These are phyloP conservation scores for Candida germanica DNA, from an alignment of 805 yeast species.

Conservation along the genomic window DNA sequence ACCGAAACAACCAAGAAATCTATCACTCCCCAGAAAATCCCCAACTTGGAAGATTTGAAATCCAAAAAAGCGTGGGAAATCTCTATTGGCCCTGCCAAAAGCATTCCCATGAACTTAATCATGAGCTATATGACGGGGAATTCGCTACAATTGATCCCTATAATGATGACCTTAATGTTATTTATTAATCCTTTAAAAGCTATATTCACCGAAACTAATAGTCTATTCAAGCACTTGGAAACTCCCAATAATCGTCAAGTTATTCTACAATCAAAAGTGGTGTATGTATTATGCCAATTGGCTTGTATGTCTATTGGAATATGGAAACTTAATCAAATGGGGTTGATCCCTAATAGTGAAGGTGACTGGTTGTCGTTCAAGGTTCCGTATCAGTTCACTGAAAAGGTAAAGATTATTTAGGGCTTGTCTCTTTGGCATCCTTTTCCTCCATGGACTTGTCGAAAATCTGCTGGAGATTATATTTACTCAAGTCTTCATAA, in stretches of 20 bases:
- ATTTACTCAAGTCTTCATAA: conserved; percentile 60
- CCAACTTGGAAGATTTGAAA: conserved; percentile 33
- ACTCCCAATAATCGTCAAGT: conserved; percentile 34
- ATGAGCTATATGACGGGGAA: conserved; percentile 95
- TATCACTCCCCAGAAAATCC: conserved; percentile 4
- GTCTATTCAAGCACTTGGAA: conserved; percentile 50
- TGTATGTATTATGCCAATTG: conserved; percentile 40
- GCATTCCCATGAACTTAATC: conserved; percentile 81
- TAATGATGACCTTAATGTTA: conserved; percentile 83
- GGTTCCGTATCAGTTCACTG: conserved; percentile 21
- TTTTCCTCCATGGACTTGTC: conserved; percentile 45
- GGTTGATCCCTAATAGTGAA: conserved; percentile 78
- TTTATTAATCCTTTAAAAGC: conserved; percentile 76
- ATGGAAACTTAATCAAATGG: conserved; percentile 85
- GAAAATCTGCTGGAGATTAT: conserved; percentile 78
- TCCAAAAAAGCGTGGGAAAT: conserved; percentile 80
- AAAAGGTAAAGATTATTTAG: conserved; percentile 1
- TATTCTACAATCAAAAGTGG: conserved; percentile 23
- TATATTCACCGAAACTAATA: conserved; percentile 51
- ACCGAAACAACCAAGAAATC: conserved; percentile 4
- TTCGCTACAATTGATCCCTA: conserved; percentile 83
- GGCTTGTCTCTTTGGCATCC: conserved; percentile 2
- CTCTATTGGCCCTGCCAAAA: conserved; percentile 77
- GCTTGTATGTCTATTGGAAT: conserved; percentile 70
- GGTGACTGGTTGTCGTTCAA: conserved; percentile 97